Evolutionary conservation across 352 stramenopile genomes (phyloP).

Genomic region (Globisporangium solare): DNA sequence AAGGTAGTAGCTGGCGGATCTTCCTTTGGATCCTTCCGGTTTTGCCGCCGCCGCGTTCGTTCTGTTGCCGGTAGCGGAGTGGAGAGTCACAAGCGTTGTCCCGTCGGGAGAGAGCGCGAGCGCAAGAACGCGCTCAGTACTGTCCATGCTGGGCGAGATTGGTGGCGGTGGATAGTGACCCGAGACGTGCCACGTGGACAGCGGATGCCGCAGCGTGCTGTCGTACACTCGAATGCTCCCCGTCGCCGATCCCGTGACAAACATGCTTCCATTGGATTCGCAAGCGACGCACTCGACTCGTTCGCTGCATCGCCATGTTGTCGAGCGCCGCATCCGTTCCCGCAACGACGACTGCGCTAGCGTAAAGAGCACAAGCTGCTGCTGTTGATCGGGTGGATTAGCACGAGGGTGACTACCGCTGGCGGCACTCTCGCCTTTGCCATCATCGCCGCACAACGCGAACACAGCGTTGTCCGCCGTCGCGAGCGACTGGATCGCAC

Average conservation of each 20-base stretch:
- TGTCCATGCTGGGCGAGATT: too few species aligned
- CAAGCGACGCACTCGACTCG: constrained; percentile 9
- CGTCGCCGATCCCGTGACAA: constrained; percentile 3
- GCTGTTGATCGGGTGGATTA: neutral
- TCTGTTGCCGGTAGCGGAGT: too few species aligned
- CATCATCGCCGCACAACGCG: neutral
- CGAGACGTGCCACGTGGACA: constrained; percentile 3
- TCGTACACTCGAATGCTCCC: constrained; percentile 10
- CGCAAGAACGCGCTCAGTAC: neutral
- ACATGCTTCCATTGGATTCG: constrained; percentile 1
- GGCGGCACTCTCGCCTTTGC: neutral
- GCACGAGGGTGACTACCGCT: neutral
- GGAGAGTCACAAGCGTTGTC: constrained; percentile 5
- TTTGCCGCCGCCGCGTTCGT: too few species aligned
- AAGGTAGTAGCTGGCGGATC: too few species aligned
- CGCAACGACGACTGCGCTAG: neutral
- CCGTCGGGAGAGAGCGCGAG: constrained; percentile 10
- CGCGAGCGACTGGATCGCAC: neutral
- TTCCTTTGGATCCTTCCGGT: too few species aligned
- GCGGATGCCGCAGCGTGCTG: constrained; percentile 10
- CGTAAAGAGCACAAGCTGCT: constrained; percentile 1
- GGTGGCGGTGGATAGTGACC: neutral
- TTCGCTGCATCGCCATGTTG: neutral
- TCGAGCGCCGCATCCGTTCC: constrained; percentile 1
- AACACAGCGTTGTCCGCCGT: neutral